Percentiles rank a stretch among this genome's conserved stretches.
phyloP scores from a whole-genome alignment of 78 protist species.

The Dictyostelium firmibasis region DNA sequence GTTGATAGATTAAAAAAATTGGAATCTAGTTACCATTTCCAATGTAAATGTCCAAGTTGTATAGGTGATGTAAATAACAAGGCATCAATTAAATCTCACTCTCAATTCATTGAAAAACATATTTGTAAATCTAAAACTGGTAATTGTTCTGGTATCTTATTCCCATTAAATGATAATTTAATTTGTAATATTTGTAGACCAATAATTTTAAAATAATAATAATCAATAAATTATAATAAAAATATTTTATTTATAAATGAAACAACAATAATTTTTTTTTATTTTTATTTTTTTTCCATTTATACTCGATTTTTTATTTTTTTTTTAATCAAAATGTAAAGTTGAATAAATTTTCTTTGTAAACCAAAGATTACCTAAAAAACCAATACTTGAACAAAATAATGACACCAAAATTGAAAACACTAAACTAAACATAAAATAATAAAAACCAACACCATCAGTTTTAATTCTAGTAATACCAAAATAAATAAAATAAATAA shows the following conservation, averaged over 20 bases:
- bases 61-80: not conserved
- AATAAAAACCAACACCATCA: constrained; percentile 44
- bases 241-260: too few relatives aligned
- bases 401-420: constrained; percentile 18
- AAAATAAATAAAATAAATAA: constrained; percentile 28
- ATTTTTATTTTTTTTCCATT: not conserved
- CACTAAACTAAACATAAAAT: constrained; percentile 17
- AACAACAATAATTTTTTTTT: too few relatives aligned
- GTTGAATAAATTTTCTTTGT: constrained; percentile 67
- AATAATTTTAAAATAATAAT: not conserved
- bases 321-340: constrained; percentile 52
- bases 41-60: constrained; percentile 43
- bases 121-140: not conserved
- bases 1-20: constrained; percentile 9
- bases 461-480: not conserved
- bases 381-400: constrained; percentile 62
- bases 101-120: not conserved
- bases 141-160: constrained; percentile 13
- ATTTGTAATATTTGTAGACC: constrained; percentile 27
- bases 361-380: constrained; percentile 49
- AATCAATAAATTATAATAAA: too few relatives aligned
- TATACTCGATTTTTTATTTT: not conserved
- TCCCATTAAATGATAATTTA: not conserved
- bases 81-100: not conserved
- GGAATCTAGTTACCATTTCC: not conserved